Evolutionary conservation across 169 alveolate species (phyloP), one percentile per base, ranked within the genome.

Genomic region (Eimeria maxima): DNA sequence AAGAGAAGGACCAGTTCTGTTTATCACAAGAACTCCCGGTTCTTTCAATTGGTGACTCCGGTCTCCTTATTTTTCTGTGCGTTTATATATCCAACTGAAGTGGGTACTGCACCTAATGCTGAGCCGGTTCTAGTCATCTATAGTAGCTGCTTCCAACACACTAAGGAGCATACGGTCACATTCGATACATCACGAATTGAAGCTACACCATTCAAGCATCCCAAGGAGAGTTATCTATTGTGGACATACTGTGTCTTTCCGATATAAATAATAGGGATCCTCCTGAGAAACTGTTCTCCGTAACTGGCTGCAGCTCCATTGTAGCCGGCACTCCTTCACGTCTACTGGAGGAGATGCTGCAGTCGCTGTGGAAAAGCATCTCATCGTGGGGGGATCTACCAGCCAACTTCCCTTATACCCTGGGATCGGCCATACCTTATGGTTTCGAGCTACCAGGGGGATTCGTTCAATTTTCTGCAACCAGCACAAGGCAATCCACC

Each of bases 381-480:
- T 83, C 91, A 38, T 83, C 91, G 55, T 83, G 91, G 91, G 91
- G 91, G 73, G 91, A 83, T 33, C 91, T 83, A 33, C 91, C 91
- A 29, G 33, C 91, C 4, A 83, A 33, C 91, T 83, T 83, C 45
- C 91, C 91, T 33, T 83, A 83, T 55, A 53, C 91, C 22, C 73
- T 83, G 76, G 91, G 91, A 29, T 83, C 91, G 29, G 53, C 91
- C 53, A 57, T 83, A 55, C 91, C 91, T 53, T 83, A 83, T 33
- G 65, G 91, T 29, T 83, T 83, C 29, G 91, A 83, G 91, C 91
- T 83, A 18, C 91, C 91, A 3, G 91, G 91, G 16, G 91, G 91
- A 13, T 83, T 83, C 47, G 91, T 83, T 18, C 91, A 83, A 57
- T 53, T 83, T 55, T 53, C 69, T 55, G 91, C 91, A 22, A 83